Conservation (phyloP, 208 protist genomes). For the Acanthamoeba divionensis region DNA sequence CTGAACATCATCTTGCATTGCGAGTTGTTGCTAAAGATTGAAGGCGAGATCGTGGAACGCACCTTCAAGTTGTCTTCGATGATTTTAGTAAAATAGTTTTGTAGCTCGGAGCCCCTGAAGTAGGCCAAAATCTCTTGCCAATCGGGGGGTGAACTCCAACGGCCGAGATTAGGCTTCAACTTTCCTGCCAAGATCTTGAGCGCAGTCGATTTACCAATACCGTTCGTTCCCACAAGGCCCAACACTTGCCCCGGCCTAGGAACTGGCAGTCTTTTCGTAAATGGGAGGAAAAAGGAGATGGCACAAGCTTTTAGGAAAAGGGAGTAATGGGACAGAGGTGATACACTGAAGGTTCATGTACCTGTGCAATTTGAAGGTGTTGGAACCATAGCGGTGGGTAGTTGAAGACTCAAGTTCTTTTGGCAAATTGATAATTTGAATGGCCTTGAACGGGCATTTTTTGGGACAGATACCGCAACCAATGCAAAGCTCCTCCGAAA, state of each 20-base stretch:
- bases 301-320: neutral
- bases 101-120: constrained; percentile 98
- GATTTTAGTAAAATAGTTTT: constrained; percentile 97
- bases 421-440: constrained; percentile 99
- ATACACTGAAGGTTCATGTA: neutral
- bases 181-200: constrained; percentile 98
- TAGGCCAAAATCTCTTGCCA: constrained; percentile 98
- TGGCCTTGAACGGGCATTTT: constrained; percentile 99
- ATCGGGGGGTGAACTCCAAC: constrained; percentile 83
- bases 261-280: constrained; percentile 87
- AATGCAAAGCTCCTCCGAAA: constrained; percentile 99
- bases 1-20: neutral
- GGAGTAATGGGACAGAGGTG: neutral
- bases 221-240: constrained; percentile 99
- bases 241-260: constrained; percentile 98
- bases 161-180: constrained; percentile 81
- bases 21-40: neutral
- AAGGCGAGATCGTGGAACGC: neutral
- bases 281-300: neutral
- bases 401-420: constrained; percentile 95
- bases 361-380: constrained; percentile 99
- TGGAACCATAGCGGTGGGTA: constrained; percentile 98
- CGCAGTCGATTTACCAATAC: constrained; percentile 99
- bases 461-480: constrained; percentile 99
- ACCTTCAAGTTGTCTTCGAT: constrained; percentile 96